A percentile compares a stretch with the other conserved stretches of the same genome.
Conservation (phyloP, 306 rosid species). For the Fagus crenata region DNA sequence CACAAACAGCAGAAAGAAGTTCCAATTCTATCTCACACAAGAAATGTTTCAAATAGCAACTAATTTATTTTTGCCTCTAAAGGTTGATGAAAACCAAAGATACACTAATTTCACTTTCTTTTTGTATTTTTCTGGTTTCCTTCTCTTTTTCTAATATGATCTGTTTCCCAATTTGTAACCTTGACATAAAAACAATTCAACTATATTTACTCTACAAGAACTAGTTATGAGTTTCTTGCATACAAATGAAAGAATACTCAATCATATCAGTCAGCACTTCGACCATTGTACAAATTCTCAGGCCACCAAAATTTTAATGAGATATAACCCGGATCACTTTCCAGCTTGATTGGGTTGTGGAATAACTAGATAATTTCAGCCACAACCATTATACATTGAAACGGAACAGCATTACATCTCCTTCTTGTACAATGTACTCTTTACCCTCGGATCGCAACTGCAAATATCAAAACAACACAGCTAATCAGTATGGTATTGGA, state of each 20-base stretch:
- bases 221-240: neutral
- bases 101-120: neutral
- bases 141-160: neutral
- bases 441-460: conserved; percentile 97
- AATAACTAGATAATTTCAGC: neutral
- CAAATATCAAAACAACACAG: conserved; percentile 29
- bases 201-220: conserved; percentile 29
- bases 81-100: neutral
- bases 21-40: neutral
- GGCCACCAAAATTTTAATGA: neutral
- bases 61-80: neutral
- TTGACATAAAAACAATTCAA: conserved; percentile 9
- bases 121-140: neutral
- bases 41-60: neutral
- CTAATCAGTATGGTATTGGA: neutral
- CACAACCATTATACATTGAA: conserved; percentile 66
- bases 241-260: neutral
- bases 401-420: conserved; percentile 94
- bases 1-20: neutral
- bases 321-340: neutral
- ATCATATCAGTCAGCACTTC: neutral
- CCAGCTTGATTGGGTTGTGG: conserved; percentile 4
- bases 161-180: conserved; percentile 4
- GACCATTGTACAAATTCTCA: neutral
- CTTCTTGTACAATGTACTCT: conserved; percentile 88